Base-by-base conservation (phyloP, 257 asterid species). In the Nicotiana tomentosiformis region DNA sequence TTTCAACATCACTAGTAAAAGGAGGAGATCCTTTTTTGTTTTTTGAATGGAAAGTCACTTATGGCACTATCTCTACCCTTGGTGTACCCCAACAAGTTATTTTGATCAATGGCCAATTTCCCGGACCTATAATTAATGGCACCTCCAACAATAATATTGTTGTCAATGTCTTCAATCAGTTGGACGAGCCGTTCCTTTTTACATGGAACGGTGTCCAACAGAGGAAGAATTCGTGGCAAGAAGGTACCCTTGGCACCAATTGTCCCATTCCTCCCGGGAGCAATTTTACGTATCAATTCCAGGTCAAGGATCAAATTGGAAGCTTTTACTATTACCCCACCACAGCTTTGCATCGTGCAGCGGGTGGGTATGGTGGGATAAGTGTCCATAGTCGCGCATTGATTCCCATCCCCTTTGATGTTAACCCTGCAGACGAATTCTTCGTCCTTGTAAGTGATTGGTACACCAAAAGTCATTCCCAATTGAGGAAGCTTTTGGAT, bases 161-260 rank as follows among this genome's bases (percentile, higher is more conserved):
- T 20, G 80, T 93, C 1, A 93, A 86, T 33, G 87, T 93, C 0
- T 84, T 89, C 88, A 93, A 93, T 87, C 81, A 93, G 68, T 92
- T 93, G 0, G 92, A 88, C 35, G 95, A 91, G 85, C 96, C 97
- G 1, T 84, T 93, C 69, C 85, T 93, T 18, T 68, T 93, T 60
- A 86, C 90, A 0, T 93, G 95, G 95, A 88, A 87, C 2, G 97
- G 97, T 2, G 26, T 93, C 43, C 96, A 93, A 32, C 97, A 90
- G 65, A 88, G 97, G 90, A 91, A 91, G 84, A 93, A 93, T 51
- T 91, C 94, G 1, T 93, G 97, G 97, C 89, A 85, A 35, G 97
- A 90, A 33, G 97, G 97, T 0, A 49, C 84, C 17, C 69, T 80
- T 0, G 97, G 94, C 2, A 91, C 96, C 11, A 89, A 62, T 9